Conservation (phyloP, 148 eudicot species). For the Rhododendron ferrugineum region DNA sequence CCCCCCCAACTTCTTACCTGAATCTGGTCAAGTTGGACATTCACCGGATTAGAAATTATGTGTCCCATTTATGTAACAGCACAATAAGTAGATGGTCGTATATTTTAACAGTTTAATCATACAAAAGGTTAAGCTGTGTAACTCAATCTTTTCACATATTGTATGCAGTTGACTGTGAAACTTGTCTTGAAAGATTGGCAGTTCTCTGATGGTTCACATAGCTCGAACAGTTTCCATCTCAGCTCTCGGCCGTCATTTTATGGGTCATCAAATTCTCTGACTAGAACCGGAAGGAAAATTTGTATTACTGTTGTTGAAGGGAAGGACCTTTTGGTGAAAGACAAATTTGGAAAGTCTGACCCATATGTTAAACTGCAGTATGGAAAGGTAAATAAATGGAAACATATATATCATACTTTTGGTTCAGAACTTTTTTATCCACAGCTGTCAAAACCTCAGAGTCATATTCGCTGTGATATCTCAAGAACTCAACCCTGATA, state of each 20-base stretch:
- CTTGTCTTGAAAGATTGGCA: constrained; percentile 92
- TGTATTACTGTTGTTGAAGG: constrained; percentile 69
- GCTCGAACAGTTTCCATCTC: constrained; percentile 27
- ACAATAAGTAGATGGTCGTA: background rate
- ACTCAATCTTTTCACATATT: constrained; percentile 11
- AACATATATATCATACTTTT: background rate
- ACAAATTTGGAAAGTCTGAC: constrained; percentile 56
- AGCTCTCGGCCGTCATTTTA: constrained; percentile 41
- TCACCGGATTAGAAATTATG: background rate
- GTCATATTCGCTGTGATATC: background rate
- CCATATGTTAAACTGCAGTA: constrained; percentile 86
- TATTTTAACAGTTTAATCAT: background rate
- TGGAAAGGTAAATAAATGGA: constrained; percentile 63
- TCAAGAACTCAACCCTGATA: background rate
- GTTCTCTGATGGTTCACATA: constrained; percentile 79
- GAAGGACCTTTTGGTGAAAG: constrained; percentile 65
- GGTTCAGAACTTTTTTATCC: background rate
- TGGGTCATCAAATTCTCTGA: constrained; percentile 41
- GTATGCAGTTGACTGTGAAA: constrained; percentile 68
- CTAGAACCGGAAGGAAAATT: constrained; percentile 79
- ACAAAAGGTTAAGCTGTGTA: background rate
- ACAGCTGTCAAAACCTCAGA: background rate
- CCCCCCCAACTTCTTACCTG: background rate
- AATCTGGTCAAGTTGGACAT: background rate
- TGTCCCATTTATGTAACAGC: background rate